A percentile compares a stretch with the other conserved stretches of the same genome.
Conservation (phyloP, 495 filamentous ascomycete species). For the Aspergillus leporis region DNA sequence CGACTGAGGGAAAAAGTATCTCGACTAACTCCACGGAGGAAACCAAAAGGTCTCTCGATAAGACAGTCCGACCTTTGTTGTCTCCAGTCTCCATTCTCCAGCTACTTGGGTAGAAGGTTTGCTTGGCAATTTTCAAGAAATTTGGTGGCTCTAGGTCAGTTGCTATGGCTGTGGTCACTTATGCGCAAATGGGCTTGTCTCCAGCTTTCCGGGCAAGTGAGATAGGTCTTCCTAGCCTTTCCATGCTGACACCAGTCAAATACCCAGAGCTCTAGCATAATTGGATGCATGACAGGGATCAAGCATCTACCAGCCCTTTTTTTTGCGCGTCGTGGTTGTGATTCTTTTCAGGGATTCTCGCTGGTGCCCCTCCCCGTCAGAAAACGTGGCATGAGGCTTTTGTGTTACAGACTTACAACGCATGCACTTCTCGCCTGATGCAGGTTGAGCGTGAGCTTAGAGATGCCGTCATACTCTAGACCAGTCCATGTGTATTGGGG, state of each 20-base stretch:
- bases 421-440: constrained; percentile 15
- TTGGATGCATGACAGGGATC: neutral
- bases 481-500: neutral
- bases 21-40: too few species aligned
- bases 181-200: neutral
- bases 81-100: neutral
- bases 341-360: neutral
- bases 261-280: neutral
- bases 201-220: neutral
- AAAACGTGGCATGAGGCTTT: constrained; percentile 20
- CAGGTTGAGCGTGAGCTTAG: constrained; percentile 9
- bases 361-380: neutral
- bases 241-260: constrained; percentile 3
- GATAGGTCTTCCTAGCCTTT: neutral
- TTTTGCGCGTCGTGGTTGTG: too few species aligned
- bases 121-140: neutral
- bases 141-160: neutral
- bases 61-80: neutral
- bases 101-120: too few species aligned
- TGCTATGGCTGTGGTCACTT: neutral
- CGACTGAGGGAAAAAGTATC: neutral
- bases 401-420: constrained; percentile 8
- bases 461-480: constrained; percentile 10
- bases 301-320: neutral
- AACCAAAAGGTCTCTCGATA: neutral